These are phyloP conservation scores for Eimeria falciformis DNA, from an alignment of 169 alveolate species.

Conservation along the genomic window DNA sequence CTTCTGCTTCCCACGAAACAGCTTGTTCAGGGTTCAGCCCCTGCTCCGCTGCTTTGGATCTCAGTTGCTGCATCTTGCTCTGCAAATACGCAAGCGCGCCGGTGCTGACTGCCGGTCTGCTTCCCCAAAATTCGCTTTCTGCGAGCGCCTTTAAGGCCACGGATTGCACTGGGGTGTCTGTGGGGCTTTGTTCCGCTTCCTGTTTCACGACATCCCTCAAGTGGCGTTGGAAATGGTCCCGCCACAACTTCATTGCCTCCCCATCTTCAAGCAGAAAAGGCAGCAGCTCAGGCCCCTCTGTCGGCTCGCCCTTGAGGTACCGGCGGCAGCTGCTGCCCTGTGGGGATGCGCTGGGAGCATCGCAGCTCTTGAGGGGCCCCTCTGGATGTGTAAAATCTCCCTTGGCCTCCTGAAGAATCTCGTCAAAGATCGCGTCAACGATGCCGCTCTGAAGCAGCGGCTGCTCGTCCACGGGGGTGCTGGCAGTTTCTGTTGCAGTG, in stretches of 20 bases:
- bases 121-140: conserved; percentile 66
- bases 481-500: background rate
- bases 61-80: conserved; percentile 49
- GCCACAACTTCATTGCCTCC: conserved; percentile 66
- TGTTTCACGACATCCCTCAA: conserved; percentile 15
- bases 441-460: conserved; percentile 1
- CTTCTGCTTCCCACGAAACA: conserved; percentile 69
- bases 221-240: conserved; percentile 66
- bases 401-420: conserved; percentile 14
- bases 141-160: conserved; percentile 10
- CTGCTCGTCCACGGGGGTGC: background rate
- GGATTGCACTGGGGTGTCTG: conserved; percentile 42
- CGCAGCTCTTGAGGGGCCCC: background rate
- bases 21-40: conserved; percentile 8
- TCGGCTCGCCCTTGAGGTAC: conserved; percentile 51
- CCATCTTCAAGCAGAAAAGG: conserved; percentile 47
- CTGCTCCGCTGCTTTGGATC: conserved; percentile 27
- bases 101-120: conserved; percentile 67
- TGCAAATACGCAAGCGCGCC: conserved; percentile 51
- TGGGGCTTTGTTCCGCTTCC: conserved; percentile 14
- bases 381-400: background rate
- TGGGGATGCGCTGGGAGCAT: background rate
- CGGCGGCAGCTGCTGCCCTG: conserved; percentile 15
- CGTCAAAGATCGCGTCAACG: conserved; percentile 17
- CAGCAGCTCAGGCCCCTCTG: conserved; percentile 34